These are phyloP conservation scores for Dipodascus geniculatus DNA, from an alignment of 805 yeast genomes.

Conservation along the genomic window DNA sequence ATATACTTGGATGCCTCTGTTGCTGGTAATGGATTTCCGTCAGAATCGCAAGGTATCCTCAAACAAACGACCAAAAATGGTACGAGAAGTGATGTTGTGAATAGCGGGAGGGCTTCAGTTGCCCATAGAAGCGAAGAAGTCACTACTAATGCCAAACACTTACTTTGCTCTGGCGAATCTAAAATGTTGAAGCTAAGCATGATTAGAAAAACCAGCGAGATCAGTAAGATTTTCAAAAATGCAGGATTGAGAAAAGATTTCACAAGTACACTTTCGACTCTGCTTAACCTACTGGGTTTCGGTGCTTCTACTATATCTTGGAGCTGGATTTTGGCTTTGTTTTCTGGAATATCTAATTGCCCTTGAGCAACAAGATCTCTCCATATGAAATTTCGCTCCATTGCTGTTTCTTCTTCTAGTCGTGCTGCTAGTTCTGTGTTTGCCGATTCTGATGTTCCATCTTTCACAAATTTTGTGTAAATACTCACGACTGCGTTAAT, in stretches of 20 bases:
- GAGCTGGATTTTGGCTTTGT: conserved; percentile 18
- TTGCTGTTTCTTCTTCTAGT: conserved; percentile 84
- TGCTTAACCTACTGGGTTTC: neutral
- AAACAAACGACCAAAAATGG: conserved; percentile 72
- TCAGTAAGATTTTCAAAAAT: conserved; percentile 33
- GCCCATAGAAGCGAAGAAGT: conserved; percentile 90
- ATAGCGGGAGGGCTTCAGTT: conserved; percentile 84
- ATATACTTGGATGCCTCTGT: conserved; percentile 67
- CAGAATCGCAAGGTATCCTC: conserved; percentile 51
- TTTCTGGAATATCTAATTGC: conserved; percentile 64
- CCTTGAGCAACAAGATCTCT: conserved; percentile 89
- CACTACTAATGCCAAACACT: conserved; percentile 75
- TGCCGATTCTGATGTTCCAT: conserved; percentile 33
- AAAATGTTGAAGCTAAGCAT: conserved; percentile 32
- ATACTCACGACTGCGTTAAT: conserved; percentile 41
- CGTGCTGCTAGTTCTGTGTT: conserved; percentile 37
- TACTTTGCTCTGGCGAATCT: conserved; percentile 51
- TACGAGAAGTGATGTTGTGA: conserved; percentile 73
- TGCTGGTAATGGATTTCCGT: conserved; percentile 42
- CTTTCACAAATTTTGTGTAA: conserved; percentile 41
- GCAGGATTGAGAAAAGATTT: conserved; percentile 31
- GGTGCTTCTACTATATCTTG: conserved; percentile 8
- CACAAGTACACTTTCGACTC: conserved; percentile 16
- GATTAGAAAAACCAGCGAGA: conserved; percentile 37
- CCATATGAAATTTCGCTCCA: conserved; percentile 98